phyloP scores from a whole-genome alignment of 106 monocot species.

The Dendrobium chrysotoxum region DNA sequence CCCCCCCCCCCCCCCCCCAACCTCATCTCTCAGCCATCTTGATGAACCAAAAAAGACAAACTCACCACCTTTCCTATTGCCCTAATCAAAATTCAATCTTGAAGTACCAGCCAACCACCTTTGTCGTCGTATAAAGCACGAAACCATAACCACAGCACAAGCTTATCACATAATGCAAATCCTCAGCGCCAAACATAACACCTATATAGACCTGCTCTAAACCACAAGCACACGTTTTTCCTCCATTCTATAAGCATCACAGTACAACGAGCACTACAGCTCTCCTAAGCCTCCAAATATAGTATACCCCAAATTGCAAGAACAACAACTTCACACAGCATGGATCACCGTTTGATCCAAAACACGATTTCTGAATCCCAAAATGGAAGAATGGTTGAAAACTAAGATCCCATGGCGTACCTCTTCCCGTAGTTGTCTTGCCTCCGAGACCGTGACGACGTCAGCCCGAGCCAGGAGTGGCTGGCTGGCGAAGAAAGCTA shows the following conservation, averaged over 20 bases:
- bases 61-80: background rate
- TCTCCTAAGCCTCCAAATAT: background rate
- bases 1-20: too few relatives aligned
- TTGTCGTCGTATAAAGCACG: background rate
- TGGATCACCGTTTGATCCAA: background rate
- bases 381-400: background rate
- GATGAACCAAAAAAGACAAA: background rate
- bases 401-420: conserved; percentile 10
- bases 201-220: background rate
- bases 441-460: conserved; percentile 32
- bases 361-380: background rate
- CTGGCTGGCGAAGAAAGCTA: conserved; percentile 5
- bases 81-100: background rate
- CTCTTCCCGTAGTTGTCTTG: conserved; percentile 43
- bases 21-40: too few relatives aligned
- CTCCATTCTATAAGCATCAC: background rate
- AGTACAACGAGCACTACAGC: background rate
- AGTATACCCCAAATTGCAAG: background rate
- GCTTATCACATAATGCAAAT: background rate
- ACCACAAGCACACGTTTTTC: background rate
- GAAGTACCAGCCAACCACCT: too few relatives aligned
- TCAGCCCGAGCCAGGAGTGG: conserved; percentile 8
- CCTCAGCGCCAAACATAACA: background rate
- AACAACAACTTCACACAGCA: background rate
- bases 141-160: background rate